Conservation (phyloP, 2,329 filamentous ascomycete species). For the Juglanconis juglandina region DNA sequence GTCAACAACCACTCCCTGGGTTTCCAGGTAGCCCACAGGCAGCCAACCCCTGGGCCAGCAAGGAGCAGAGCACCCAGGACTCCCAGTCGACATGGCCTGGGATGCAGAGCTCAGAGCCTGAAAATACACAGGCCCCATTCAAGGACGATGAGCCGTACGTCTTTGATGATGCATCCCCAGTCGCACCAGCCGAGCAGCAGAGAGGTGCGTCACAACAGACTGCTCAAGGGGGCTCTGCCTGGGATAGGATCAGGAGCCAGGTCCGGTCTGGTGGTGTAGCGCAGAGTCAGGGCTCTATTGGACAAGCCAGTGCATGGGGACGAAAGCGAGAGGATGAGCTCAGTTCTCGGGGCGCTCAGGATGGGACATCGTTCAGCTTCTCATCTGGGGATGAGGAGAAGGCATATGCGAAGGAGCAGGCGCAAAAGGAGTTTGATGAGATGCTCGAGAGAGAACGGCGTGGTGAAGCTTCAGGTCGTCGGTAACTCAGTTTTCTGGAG, state of each 20-base stretch:
- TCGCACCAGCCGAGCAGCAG: slow-evolving; percentile 9
- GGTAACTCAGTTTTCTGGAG: not conserved
- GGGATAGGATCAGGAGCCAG: slow-evolving; percentile 17
- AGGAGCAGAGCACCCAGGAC: slow-evolving; percentile 4
- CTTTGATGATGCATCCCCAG: slow-evolving; percentile 19
- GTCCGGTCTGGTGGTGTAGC: not conserved
- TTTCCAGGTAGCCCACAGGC: not conserved
- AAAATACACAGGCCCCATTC: not conserved
- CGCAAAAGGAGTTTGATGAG: slow-evolving; percentile 49
- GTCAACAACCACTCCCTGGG: not conserved
- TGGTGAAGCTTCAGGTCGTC: not conserved
- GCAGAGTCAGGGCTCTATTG: not conserved
- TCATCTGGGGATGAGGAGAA: slow-evolving; percentile 35
- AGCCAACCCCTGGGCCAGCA: slow-evolving; percentile 1
- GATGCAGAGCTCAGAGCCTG: not conserved
- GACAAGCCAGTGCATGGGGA: not conserved
- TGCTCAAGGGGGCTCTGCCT: slow-evolving; percentile 13
- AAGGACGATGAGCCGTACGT: slow-evolving; percentile 5
- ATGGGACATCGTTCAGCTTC: slow-evolving; percentile 30
- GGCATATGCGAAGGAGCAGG: slow-evolving; percentile 38
- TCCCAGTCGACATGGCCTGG: slow-evolving; percentile 2
- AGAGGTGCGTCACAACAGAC: not conserved
- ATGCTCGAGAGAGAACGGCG: slow-evolving; percentile 42
- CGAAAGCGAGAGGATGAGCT: slow-evolving; percentile 24
- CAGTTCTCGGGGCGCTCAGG: slow-evolving; percentile 12